A percentile compares a stretch with the other conserved stretches of the same genome.
phyloP scores from a whole-genome alignment of 352 stramenopile species.

The Albugo laibachii region DNA sequence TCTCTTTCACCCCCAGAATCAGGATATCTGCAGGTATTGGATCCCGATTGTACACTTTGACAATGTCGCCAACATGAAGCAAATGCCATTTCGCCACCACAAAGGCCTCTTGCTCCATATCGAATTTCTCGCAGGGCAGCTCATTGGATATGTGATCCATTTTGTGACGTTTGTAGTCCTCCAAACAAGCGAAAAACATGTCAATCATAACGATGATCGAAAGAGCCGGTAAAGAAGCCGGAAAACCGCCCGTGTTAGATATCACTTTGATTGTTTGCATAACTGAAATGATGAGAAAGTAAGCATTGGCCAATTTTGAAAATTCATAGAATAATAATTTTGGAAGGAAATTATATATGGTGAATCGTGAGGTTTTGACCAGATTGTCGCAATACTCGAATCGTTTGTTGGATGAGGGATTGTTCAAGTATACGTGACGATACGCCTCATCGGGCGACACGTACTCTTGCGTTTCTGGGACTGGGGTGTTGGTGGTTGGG shows the following conservation, averaged over 20 bases:
- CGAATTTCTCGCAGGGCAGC: slow-evolving; percentile 28
- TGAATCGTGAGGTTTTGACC: slow-evolving; percentile 83
- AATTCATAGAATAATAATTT: slow-evolving; percentile 84
- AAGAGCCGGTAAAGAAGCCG: slow-evolving; percentile 78
- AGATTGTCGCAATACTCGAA: slow-evolving; percentile 48
- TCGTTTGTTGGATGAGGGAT: slow-evolving; percentile 27
- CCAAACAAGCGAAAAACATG: slow-evolving; percentile 80
- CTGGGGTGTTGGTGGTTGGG: too few species aligned
- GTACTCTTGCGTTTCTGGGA: too few species aligned
- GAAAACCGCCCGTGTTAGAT: slow-evolving; percentile 82
- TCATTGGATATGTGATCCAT: slow-evolving; percentile 78
- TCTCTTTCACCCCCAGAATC: slow-evolving; percentile 67
- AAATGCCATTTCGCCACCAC: slow-evolving; percentile 46
- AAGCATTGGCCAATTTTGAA: slow-evolving; percentile 84
- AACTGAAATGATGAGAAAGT: slow-evolving; percentile 85
- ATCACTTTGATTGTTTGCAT: slow-evolving; percentile 84
- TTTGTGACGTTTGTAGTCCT: slow-evolving; percentile 81
- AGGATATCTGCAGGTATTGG: slow-evolving; percentile 72
- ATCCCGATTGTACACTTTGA: slow-evolving; percentile 81
- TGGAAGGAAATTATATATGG: slow-evolving; percentile 79
- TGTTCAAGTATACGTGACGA: slow-evolving; percentile 55
- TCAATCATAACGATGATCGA: slow-evolving; percentile 86
- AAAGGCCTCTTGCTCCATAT: slow-evolving; percentile 19
- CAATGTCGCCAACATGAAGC: slow-evolving; percentile 75
- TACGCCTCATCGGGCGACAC: slow-evolving; percentile 8